Base-by-base conservation (phyloP, 805 yeast species). In the Hanseniaspora mollemarum region DNA sequence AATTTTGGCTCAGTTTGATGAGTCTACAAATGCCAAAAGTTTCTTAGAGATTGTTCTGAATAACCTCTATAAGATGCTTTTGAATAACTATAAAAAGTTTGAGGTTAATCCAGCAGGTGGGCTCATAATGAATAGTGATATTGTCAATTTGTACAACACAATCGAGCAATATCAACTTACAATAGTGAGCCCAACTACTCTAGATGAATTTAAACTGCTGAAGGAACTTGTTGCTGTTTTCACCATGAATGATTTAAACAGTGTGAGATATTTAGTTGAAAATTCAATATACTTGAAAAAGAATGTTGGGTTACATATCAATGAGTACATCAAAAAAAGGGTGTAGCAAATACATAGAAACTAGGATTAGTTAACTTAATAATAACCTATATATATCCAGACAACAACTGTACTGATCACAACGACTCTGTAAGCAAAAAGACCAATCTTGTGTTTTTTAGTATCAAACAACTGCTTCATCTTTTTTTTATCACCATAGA, bases 31-130 rank as follows among this genome's bases (percentile, higher is more conserved):
- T 59, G 19, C 62, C 79, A 53, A 67, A 65, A 68, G 70, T 18
- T 70, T 81, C 19, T 61, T 83, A 41, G 64, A 66, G 9, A 77
- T 74, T 46, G 67, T 83, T 9, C 92, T 94, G 1, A 62, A 71
- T 50, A 72, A 71, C 22, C 69, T 83, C 36, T 72, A 82, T 57
- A 71, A 71, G 25, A 69, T 76, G 40, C 66, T 90, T 43, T 68
- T 86, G 57, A 75, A 72, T 25, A 96, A 88, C 61, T 81, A 81
- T 62, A 79, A 80, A 54, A 83, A 80, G 59, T 84, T 77, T 61
- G 78, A 76, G 37, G 85, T 88, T 55, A 83, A 78, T 57, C 78
- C 87, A 1, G 76, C 80, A 6, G 97, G 96, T 49, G 95, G 95
- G 28, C 72, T 81, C 54, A 77, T 83, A 13, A 74, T 86, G 13